Evolutionary conservation across 73 alveolate species (phyloP).

Genomic region (Blepharisma japonicum): DNA sequence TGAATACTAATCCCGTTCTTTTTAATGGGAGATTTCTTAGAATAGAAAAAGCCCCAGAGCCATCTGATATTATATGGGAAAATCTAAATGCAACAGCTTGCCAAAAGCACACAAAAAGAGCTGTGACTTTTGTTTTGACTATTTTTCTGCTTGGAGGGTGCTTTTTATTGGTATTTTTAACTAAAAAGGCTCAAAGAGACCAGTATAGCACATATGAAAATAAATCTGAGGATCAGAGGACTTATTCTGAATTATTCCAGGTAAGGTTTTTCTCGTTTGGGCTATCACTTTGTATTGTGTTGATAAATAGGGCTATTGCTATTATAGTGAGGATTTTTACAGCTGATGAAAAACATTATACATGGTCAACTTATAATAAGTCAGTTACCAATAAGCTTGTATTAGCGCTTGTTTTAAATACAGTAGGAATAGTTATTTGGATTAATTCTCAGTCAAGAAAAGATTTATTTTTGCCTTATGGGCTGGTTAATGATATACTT

Average conservation of each 20-base stretch:
- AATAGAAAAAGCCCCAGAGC: conserved; percentile 67
- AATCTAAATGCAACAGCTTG: conserved; percentile 35
- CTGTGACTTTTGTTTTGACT: conserved; percentile 32
- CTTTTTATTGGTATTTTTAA: conserved; percentile 30
- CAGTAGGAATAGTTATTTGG: conserved; percentile 45
- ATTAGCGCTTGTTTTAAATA: conserved; percentile 38
- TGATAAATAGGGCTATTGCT: conserved; percentile 38
- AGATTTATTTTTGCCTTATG: conserved; percentile 47
- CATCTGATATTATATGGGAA: conserved; percentile 70
- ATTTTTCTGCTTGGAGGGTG: conserved; percentile 32
- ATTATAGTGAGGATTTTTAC: conserved; percentile 41
- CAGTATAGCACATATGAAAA: conserved; percentile 24
- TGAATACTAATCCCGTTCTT: neutral
- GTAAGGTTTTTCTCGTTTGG: conserved; percentile 29
- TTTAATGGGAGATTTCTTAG: neutral
- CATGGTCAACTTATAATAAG: conserved; percentile 48
- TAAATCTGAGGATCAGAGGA: conserved; percentile 9
- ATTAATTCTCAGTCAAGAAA: conserved; percentile 28
- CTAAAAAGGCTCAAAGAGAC: neutral
- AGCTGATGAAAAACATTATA: conserved; percentile 46
- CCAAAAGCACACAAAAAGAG: conserved; percentile 15
- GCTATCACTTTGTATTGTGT: conserved; percentile 39
- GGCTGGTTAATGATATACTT: conserved; percentile 41
- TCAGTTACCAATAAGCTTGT: conserved; percentile 54
- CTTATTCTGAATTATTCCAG: neutral